phyloP scores from a whole-genome alignment of 768 basidiomycete genomes.

The Pulveroboletus frians region DNA sequence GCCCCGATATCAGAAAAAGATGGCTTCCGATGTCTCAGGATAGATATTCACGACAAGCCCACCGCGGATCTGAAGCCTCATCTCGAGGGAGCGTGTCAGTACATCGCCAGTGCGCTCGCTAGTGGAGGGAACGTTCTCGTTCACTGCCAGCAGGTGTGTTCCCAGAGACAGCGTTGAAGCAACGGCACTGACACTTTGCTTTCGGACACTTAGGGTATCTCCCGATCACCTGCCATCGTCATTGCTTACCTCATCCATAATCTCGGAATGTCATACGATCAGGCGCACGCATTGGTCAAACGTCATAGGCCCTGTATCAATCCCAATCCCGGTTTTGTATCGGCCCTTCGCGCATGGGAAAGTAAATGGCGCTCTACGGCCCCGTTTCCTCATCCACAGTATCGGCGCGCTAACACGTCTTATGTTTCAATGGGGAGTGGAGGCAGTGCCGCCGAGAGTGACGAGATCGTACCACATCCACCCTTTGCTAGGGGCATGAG shows the following conservation, averaged over 20 bases:
- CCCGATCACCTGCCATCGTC: slow-evolving; percentile 70
- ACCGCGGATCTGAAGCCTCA: slow-evolving; percentile 61
- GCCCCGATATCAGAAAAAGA: slow-evolving; percentile 43
- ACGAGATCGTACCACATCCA: neutral
- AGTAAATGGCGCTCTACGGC: slow-evolving; percentile 23
- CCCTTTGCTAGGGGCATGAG: slow-evolving; percentile 26
- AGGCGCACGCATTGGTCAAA: slow-evolving; percentile 54
- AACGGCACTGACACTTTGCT: slow-evolving; percentile 4
- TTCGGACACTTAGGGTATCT: slow-evolving; percentile 51
- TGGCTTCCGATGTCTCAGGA: slow-evolving; percentile 53
- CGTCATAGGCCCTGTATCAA: slow-evolving; percentile 68
- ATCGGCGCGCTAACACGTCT: slow-evolving; percentile 29
- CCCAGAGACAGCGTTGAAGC: neutral
- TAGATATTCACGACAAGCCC: slow-evolving; percentile 61
- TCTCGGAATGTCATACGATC: slow-evolving; percentile 67
- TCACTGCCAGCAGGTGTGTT: slow-evolving; percentile 74
- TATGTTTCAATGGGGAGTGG: slow-evolving; percentile 5
- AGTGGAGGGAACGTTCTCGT: slow-evolving; percentile 65
- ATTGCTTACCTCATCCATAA: slow-evolving; percentile 79
- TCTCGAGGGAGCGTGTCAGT: slow-evolving; percentile 60
- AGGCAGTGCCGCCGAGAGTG: neutral
- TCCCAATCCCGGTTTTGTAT: slow-evolving; percentile 73
- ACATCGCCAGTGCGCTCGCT: slow-evolving; percentile 58
- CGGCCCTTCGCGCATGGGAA: slow-evolving; percentile 57
- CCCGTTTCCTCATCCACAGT: slow-evolving; percentile 15